A percentile compares a stretch with the other conserved stretches of the same genome.
Evolutionary conservation across 2,329 filamentous ascomycete genomes (phyloP).

Genomic region (Cladosporium sp.): DNA sequence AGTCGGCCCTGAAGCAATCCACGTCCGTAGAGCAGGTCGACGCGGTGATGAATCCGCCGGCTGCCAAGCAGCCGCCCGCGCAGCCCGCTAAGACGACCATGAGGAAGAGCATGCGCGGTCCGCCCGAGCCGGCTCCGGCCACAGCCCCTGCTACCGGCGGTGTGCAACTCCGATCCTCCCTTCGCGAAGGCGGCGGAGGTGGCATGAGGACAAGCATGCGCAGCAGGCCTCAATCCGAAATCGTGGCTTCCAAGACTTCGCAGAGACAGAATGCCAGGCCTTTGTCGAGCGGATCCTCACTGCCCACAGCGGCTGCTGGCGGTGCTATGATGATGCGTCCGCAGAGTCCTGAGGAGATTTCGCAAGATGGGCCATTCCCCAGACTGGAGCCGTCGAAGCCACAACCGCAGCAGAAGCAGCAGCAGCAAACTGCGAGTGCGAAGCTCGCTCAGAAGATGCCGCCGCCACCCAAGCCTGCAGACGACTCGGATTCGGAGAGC

Average conservation of each 20-base stretch:
- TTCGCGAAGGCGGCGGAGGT: constrained; percentile 15
- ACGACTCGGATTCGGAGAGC: constrained; percentile 50
- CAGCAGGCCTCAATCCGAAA: constrained; percentile 8
- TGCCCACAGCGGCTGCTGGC: constrained; percentile 12
- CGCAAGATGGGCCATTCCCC: constrained; percentile 4
- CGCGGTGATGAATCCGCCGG: not conserved
- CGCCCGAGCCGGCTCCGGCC: constrained; percentile 19
- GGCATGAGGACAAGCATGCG: constrained; percentile 26
- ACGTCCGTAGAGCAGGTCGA: not conserved
- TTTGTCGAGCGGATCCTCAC: constrained; percentile 8
- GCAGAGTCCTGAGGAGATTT: constrained; percentile 11
- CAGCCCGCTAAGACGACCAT: constrained; percentile 26
- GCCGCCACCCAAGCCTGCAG: constrained; percentile 17
- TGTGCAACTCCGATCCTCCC: constrained; percentile 14
- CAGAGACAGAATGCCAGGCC: constrained; percentile 33
- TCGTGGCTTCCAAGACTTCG: constrained; percentile 14
- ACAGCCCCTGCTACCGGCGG: constrained; percentile 4
- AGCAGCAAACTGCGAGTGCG: constrained; percentile 15
- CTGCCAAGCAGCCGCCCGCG: constrained; percentile 12
- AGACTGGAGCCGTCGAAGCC: not conserved
- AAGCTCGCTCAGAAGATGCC: constrained; percentile 22
- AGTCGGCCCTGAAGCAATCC: constrained; percentile 25
- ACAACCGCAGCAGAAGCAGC: not conserved
- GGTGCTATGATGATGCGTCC: not conserved
- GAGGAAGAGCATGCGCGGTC: constrained; percentile 33